Evolutionary conservation across 2,329 filamentous ascomycete genomes (phyloP).

Genomic region (Fusarium haematococcum): DNA sequence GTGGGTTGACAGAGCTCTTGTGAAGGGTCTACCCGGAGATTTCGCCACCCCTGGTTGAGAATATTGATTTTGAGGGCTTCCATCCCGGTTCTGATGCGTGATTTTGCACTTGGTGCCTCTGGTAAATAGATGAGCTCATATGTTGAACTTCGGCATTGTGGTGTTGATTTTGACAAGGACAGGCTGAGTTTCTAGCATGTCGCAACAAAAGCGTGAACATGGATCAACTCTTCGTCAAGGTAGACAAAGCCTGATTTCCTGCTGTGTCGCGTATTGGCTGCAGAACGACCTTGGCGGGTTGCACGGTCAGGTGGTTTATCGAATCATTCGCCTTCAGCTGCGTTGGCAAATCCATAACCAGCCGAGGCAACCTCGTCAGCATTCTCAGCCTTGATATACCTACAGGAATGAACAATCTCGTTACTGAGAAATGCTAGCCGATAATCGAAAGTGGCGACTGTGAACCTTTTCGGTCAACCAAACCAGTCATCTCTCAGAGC

Average conservation of each 20-base stretch:
- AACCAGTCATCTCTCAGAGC: neutral
- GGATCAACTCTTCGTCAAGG: constrained; percentile 72
- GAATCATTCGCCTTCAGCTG: neutral
- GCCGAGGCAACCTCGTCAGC: neutral
- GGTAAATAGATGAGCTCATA: constrained; percentile 58
- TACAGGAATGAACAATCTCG: neutral
- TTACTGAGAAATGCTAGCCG: neutral
- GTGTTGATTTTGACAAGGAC: neutral
- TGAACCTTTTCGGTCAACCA: neutral
- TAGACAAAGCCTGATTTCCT: constrained; percentile 75
- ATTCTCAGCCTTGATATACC: neutral
- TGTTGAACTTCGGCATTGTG: neutral
- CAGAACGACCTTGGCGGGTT: constrained; percentile 63
- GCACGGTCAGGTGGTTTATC: constrained; percentile 77
- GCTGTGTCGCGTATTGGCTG: constrained; percentile 84
- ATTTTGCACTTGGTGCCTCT: neutral
- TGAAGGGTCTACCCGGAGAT: neutral
- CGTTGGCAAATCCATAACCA: neutral
- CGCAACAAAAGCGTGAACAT: constrained; percentile 38
- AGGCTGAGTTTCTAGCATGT: neutral
- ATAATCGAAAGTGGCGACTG: neutral
- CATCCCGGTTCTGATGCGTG: accelerated
- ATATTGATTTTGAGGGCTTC: neutral
- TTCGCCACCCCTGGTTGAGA: neutral
- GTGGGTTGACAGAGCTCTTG: neutral